Conservation (phyloP, 176 grass and related monocot species). For the Aegilops umbellulata region DNA sequence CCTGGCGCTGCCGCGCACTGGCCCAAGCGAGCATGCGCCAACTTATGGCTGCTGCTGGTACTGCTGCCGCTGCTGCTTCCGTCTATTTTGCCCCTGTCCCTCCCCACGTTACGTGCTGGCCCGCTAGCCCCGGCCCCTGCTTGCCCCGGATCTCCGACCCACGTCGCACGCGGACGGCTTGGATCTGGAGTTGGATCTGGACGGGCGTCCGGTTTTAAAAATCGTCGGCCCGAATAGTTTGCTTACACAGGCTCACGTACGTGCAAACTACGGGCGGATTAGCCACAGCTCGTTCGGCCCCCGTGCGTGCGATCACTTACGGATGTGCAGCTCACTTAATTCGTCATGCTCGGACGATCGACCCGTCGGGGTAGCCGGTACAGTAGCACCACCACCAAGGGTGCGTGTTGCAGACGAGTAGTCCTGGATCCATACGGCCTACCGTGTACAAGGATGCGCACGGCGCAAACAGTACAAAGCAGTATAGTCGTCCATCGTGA, state of each 20-base stretch:
- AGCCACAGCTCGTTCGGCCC: too few species aligned
- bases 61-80: conserved; percentile 20
- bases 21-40: neutral
- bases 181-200: neutral
- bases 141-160: neutral
- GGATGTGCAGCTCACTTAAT: too few species aligned
- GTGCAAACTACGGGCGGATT: too few species aligned
- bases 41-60: neutral
- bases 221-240: neutral
- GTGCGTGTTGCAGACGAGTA: neutral
- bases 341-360: too few species aligned
- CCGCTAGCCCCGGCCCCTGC: neutral
- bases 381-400: too few species aligned
- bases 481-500: neutral
- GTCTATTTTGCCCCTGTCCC: conserved; percentile 53
- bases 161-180: neutral
- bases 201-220: neutral
- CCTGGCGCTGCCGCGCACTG: conserved; percentile 7
- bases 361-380: too few species aligned
- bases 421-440: neutral
- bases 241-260: too few species aligned
- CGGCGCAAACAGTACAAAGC: neutral
- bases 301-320: too few species aligned
- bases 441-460: neutral
- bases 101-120: neutral